These are phyloP conservation scores for Gonapodya prolifera DNA, from an alignment of 192 early-diverging fungal species.

Conservation along the genomic window DNA sequence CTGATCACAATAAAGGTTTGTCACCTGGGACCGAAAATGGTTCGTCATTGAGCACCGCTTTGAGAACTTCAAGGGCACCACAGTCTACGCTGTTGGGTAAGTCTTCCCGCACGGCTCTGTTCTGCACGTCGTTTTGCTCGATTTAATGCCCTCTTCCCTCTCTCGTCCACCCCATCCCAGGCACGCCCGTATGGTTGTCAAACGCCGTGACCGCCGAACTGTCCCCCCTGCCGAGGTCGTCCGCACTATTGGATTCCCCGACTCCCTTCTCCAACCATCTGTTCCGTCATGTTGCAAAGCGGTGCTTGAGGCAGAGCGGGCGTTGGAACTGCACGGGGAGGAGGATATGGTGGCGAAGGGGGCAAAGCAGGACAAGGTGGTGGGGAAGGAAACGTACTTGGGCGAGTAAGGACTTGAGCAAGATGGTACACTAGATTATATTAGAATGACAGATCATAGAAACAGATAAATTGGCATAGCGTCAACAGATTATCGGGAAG, in stretches of 20 bases:
- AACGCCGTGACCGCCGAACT: neutral
- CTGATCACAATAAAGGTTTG: neutral
- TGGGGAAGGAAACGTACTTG: neutral
- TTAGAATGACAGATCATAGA: too few relatives aligned
- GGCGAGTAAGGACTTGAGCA: neutral
- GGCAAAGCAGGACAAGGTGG: neutral
- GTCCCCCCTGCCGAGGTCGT: neutral
- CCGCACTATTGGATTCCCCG: neutral
- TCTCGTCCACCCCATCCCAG: neutral
- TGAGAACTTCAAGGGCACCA: neutral
- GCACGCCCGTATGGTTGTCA: slow-evolving; percentile 5
- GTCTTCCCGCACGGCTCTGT: neutral
- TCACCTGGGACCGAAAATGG: slow-evolving; percentile 1
- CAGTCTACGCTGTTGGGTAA: neutral
- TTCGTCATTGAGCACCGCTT: slow-evolving; percentile 2
- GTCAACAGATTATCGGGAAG: too few relatives aligned
- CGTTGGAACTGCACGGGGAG: slow-evolving; percentile 1
- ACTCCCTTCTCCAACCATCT: neutral
- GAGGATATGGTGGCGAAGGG: neutral
- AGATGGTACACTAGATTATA: too few relatives aligned
- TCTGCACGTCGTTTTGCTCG: neutral
- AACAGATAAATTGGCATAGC: too few relatives aligned
- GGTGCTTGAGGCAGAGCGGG: neutral
- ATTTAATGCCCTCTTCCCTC: too few relatives aligned
- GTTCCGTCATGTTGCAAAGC: neutral